A percentile compares a stretch with the other conserved stretches of the same genome.
Conservation (phyloP, 1,284 basidiomycete genomes). For the Puccinia coronata region DNA sequence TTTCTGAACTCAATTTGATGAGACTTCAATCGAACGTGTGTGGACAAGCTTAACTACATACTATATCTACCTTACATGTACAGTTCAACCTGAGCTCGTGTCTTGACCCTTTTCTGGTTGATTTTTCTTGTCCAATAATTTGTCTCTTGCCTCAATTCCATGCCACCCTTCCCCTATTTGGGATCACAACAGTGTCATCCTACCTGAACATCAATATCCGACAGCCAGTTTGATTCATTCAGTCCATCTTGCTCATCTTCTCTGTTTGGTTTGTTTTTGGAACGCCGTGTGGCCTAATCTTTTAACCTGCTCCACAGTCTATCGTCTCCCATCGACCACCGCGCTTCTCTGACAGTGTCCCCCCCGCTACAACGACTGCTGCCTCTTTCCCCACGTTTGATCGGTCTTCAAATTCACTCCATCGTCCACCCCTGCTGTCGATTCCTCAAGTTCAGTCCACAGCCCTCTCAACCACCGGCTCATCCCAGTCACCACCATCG, state of each 20-base stretch:
- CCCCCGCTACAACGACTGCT: neutral
- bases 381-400: neutral
- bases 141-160: neutral
- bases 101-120: constrained; percentile 3
- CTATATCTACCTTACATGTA: neutral
- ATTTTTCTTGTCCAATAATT: constrained; percentile 2
- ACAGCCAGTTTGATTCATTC: neutral
- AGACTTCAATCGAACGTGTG: neutral
- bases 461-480: neutral
- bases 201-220: neutral
- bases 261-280: neutral
- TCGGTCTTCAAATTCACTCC: neutral
- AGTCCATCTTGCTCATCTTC: too few species aligned
- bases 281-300: neutral
- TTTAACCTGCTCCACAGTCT: neutral
- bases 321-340: constrained; percentile 7
- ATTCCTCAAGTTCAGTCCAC: constrained; percentile 14
- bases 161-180: neutral
- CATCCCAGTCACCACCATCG: neutral
- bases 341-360: neutral
- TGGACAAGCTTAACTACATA: neutral
- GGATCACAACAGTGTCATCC: neutral
- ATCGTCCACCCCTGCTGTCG: constrained; percentile 14
- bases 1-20: neutral
- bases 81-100: neutral